These are phyloP conservation scores for Orbilia ellipsospora DNA, from an alignment of 2,329 filamentous ascomycete genomes.

Conservation along the genomic window DNA sequence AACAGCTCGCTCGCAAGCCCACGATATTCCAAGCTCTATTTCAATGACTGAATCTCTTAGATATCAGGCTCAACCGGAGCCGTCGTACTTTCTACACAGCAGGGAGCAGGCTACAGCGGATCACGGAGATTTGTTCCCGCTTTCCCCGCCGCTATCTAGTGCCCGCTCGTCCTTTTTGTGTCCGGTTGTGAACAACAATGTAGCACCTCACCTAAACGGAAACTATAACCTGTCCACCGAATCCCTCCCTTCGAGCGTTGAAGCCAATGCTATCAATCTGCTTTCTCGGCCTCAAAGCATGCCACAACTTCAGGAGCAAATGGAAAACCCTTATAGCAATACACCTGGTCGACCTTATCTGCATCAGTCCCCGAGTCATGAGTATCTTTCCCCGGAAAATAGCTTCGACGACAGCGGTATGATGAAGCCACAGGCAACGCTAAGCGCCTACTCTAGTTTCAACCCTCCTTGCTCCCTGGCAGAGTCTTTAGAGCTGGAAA, in stretches of 20 bases:
- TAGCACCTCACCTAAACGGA: conserved; percentile 54
- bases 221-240: conserved; percentile 56
- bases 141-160: conserved; percentile 56
- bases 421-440: conserved; percentile 48
- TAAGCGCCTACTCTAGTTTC: conserved; percentile 52
- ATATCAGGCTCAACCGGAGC: conserved; percentile 48
- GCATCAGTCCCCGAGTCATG: conserved; percentile 42
- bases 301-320: conserved; percentile 55
- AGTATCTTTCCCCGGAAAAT: conserved; percentile 52
- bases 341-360: conserved; percentile 38
- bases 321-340: conserved; percentile 48
- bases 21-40: conserved; percentile 41
- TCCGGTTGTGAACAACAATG: conserved; percentile 45
- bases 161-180: conserved; percentile 55
- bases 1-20: conserved; percentile 48
- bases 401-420: conserved; percentile 42
- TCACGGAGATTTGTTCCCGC: conserved; percentile 55
- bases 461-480: conserved; percentile 40
- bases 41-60: conserved; percentile 50
- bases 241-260: conserved; percentile 53
- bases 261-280: conserved; percentile 49
- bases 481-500: conserved; percentile 44
- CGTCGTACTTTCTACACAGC: conserved; percentile 49
- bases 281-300: conserved; percentile 53
- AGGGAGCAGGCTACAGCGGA: conserved; percentile 49